Base-by-base conservation (phyloP, 768 basidiomycete species). In the Glaciozyma martinii region DNA sequence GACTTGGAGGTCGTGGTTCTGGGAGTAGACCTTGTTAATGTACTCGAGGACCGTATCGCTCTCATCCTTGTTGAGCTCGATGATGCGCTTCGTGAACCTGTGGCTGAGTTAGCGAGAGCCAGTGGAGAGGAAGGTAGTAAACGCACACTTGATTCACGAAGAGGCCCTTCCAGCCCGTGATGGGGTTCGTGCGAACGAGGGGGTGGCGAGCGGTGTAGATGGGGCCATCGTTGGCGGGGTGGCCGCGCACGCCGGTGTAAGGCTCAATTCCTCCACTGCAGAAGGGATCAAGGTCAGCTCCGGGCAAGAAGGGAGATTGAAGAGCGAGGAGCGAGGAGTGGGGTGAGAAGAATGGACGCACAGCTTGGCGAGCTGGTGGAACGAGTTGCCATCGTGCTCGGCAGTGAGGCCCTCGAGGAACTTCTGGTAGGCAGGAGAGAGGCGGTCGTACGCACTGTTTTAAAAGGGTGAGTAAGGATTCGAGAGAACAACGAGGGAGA, bases 381-480 rank as follows among this genome's bases (percentile, higher is more conserved):
- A 78, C 18, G 29, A 25, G 16, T 67, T 62, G 19, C 65, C 77
- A 49, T 78, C 75, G 70, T 86, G 84, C 3, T 80, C 73, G 0
- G 85, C 85, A 2, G 81, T 83, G 18, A 86, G 75, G 9, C 82
- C 82, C 71, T 85, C 83, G 47, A 86, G 76, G 74, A 84, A 84
- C 46, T 77, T 78, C 58, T 79, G 76, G 65, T 79, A 71, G 80
- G 5, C 80, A 77, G 13, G 83, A 1, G 84, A 84, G 30, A 86
- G 80, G 19, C 82, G 77, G 74, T 84, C 83, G 75, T 85, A 86
- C n/a, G n/a, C n/a, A n/a, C n/a, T n/a, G n/a, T n/a, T n/a, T n/a
- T n/a, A n/a, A n/a, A n/a, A n/a, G n/a, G n/a, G n/a, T n/a, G n/a
- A n/a, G n/a, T n/a, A n/a, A n/a, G n/a, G n/a, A n/a, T n/a, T n/a